A percentile compares a stretch with the other conserved stretches of the same genome.
Conservation (phyloP, 257 asterid genomes). For the Ilex aquifolium region DNA sequence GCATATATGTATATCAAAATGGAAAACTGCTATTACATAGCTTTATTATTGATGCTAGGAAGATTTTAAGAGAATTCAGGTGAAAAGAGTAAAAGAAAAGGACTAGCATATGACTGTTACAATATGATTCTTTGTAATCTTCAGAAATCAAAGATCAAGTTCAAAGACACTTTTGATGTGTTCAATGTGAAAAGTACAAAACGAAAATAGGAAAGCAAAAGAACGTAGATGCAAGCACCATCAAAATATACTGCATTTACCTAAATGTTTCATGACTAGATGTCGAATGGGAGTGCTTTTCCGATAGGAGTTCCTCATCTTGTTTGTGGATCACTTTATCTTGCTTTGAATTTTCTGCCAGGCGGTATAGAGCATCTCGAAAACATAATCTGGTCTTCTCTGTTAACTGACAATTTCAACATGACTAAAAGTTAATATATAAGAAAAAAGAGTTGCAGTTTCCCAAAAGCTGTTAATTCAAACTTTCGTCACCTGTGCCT, state of each 20-base stretch:
- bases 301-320: slow-evolving; percentile 5
- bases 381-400: slow-evolving; percentile 39
- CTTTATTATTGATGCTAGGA: too few species aligned
- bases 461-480: not conserved
- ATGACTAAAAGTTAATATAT: not conserved
- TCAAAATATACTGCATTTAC: slow-evolving; percentile 10
- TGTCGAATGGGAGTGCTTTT: slow-evolving; percentile 4
- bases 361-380: slow-evolving; percentile 54
- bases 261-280: slow-evolving; percentile 20
- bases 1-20: too few species aligned
- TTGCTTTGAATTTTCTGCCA: slow-evolving; percentile 42
- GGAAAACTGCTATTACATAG: too few species aligned
- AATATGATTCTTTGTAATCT: too few species aligned
- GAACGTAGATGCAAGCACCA: not conserved
- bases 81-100: too few species aligned
- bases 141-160: too few species aligned
- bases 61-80: too few species aligned
- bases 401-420: slow-evolving; percentile 25
- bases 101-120: too few species aligned
- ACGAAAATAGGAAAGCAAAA: too few species aligned
- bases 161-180: too few species aligned
- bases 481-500: slow-evolving; percentile 31
- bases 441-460: slow-evolving; percentile 1
- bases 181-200: too few species aligned
- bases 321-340: slow-evolving; percentile 9